Base-by-base conservation (phyloP, 768 basidiomycete genomes). In the Podaxis mareebaensis region DNA sequence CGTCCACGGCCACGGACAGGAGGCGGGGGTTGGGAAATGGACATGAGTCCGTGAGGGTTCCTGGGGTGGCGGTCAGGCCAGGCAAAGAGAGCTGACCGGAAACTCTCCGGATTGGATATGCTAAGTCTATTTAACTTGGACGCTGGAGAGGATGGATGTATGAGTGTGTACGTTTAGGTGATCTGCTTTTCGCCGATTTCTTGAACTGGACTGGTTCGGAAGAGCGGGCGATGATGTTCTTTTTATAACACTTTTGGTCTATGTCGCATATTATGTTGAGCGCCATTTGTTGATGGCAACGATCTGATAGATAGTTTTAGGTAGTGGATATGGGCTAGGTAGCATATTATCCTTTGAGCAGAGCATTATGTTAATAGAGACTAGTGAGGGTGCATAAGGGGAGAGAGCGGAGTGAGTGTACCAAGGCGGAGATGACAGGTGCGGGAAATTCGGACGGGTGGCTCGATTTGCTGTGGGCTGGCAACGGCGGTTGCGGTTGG, bases 1-100 rank as follows among this genome's bases (percentile, higher is more conserved):
- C 75, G 44, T n/a, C 13, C 60, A 67, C 26, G 62, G 55, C 59
- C 71, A 67, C 28, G 75, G 71, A 26, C 78, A 81, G 79, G 81
- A 79, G 49, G 65, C 44, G 64, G 65, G 48, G 55, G 54, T 8
- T 63, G 61, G 58, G 67, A 67, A 61, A 72, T 74, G 71, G 71
- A 74, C 69, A 71, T 68, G 59, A 70, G 71, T 26, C 48, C 61
- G 58, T 72, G 67, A 69, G 48, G 44, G 44, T 20, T 17, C n/a
- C 44, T 6, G 15, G 15, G 42, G 44, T 10, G 44, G 44, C 44
- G 44, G 20, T 46, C 17, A 20, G 28, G 44, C 13, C 39, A 11
- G 49, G 64, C 7, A 39, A 33, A 33, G 55, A 33, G 46, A 22
- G 53, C 22, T 36, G 39, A 24, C 38, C 24, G 60, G 6, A 61